Base-by-base conservation (phyloP, 23 red algal species). In the Chondrus crispus region DNA sequence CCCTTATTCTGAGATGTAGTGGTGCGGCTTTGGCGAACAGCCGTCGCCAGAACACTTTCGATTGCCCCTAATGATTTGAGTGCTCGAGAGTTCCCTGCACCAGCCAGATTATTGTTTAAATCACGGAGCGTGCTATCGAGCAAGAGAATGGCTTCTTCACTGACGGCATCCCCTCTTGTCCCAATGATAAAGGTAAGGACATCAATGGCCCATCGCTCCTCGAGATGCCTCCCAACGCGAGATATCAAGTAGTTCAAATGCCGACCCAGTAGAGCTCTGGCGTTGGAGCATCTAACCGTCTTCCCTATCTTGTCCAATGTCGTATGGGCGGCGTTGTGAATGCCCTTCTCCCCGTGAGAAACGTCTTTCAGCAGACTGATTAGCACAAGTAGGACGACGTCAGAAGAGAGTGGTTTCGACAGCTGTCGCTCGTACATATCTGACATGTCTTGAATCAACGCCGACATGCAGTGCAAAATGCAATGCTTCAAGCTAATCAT, bases 221-320 rank as follows among this genome's bases (percentile, higher is more conserved):
- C 39, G 12, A 92, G 55, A 68, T 74, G 48, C 20, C 11, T 26
- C 36, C 69, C 18, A 41, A 92, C 3, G 24, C 89, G 89, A 24
- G 77, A 71, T 19, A 92, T 79, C 16, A 73, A 48, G 47, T 57
- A 92, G 24, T 92, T 92, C 37, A 92, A 32, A 76, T 92, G 89
- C 10, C 79, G 75, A 28, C 28, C 50, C 62, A 90, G 14, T 30
- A 90, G 72, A 30, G 11, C 55, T 80, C 87, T 64, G n/a, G 53
- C 26, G 5, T 47, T 49, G 2, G 72, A 40, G 49, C 87, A 90
- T 28, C 87, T 45, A 33, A 66, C 72, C 40, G 24, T 30, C 12
- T 22, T 9, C 30, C 71, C 71, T 14, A 80, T 10, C 10, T 26
- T 62, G 4, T 32, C 53, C 2, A 90, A 45, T 4, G 87, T 62